Conservation (phyloP, 2,329 filamentous ascomycete species). For the Colletotrichum destructivum region DNA sequence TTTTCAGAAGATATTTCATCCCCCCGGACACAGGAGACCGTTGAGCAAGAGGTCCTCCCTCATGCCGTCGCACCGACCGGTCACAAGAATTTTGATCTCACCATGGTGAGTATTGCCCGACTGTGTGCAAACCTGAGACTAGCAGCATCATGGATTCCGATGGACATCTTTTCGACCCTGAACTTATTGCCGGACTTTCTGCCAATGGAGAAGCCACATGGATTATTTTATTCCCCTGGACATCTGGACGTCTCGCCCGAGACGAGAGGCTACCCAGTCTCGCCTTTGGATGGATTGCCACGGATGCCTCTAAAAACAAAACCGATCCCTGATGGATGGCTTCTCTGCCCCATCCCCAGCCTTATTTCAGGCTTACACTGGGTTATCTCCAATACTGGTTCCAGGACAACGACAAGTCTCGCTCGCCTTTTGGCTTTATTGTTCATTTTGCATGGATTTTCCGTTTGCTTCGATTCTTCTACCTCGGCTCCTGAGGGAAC, state of each 20-base stretch:
- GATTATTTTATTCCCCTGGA: conserved; percentile 10
- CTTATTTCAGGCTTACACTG: conserved; percentile 27
- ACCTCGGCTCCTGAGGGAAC: neutral
- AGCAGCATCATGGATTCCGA: conserved; percentile 45
- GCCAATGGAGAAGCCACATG: conserved; percentile 5
- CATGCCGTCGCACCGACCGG: conserved; percentile 51
- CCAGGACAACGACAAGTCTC: neutral
- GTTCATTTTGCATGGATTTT: conserved; percentile 39
- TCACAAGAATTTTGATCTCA: conserved; percentile 45
- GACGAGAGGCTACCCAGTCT: conserved; percentile 27
- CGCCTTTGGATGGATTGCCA: conserved; percentile 30
- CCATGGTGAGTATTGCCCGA: conserved; percentile 58
- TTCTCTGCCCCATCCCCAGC: conserved; percentile 1
- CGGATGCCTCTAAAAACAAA: conserved; percentile 2
- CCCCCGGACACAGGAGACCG: conserved; percentile 34
- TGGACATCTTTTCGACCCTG: conserved; percentile 40
- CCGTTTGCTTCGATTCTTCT: conserved; percentile 29
- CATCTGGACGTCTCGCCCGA: conserved; percentile 33
- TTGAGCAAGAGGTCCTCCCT: conserved; percentile 10
- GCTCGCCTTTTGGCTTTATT: conserved; percentile 16
- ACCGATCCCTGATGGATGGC: neutral
- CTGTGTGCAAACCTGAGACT: conserved; percentile 29
- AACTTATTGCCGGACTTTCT: conserved; percentile 17
- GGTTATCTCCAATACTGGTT: neutral
- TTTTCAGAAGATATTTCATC: conserved; percentile 7